A percentile compares a stretch with the other conserved stretches of the same genome.
Evolutionary conservation across 495 filamentous ascomycete genomes (phyloP).

Genomic region (Aspergillus hancockii): DNA sequence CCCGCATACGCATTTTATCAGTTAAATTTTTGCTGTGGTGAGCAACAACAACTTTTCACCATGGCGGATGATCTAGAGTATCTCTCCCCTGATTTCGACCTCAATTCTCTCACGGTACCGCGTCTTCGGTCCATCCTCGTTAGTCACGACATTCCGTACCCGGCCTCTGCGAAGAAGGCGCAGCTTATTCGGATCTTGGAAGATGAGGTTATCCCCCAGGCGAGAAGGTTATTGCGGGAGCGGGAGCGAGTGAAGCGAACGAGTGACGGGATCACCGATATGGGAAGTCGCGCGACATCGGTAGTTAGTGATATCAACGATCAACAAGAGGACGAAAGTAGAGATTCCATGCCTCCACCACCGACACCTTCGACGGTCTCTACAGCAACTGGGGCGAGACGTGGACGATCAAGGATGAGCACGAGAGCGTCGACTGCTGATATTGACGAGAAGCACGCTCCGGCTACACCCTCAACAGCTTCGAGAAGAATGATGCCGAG

Average conservation of each 20-base stretch:
- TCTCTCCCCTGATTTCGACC: constrained; percentile 80
- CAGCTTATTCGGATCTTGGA: constrained; percentile 84
- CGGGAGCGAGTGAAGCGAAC: constrained; percentile 75
- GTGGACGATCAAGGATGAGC: constrained; percentile 43
- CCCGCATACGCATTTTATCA: background rate
- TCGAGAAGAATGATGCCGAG: constrained; percentile 35
- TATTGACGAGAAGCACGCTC: constrained; percentile 32
- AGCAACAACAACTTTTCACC: constrained; percentile 20
- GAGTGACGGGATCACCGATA: constrained; percentile 81
- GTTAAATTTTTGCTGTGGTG: constrained; percentile 9
- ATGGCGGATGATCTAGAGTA: constrained; percentile 79
- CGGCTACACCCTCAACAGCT: constrained; percentile 32
- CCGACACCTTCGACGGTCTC: constrained; percentile 45
- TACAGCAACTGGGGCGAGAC: constrained; percentile 43
- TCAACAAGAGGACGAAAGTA: constrained; percentile 26
- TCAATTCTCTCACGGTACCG: constrained; percentile 77
- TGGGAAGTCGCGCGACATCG: constrained; percentile 57
- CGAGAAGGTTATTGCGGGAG: constrained; percentile 70
- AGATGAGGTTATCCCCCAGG: constrained; percentile 73
- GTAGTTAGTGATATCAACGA: constrained; percentile 48
- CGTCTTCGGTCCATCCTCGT: constrained; percentile 86
- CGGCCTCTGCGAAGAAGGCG: constrained; percentile 82
- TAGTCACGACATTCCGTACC: constrained; percentile 79
- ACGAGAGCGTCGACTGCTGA: constrained; percentile 38
- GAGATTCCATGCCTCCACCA: constrained; percentile 48